These are phyloP conservation scores for Opeltia flavorubescens DNA, from an alignment of 495 filamentous ascomycete genomes.

Conservation along the genomic window DNA sequence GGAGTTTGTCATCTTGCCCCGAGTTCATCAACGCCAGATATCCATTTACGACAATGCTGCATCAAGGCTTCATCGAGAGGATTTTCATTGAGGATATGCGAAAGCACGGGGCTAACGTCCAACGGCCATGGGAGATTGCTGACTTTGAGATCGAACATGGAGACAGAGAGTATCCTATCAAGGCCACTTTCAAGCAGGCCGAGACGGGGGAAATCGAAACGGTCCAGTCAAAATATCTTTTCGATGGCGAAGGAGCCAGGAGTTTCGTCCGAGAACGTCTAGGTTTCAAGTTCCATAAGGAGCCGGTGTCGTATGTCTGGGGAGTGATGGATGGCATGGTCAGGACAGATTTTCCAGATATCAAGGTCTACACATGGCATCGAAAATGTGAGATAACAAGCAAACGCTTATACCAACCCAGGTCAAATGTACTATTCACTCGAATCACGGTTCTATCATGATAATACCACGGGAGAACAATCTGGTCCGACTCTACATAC, in stretches of 20 bases:
- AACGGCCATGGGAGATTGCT: conserved; percentile 48
- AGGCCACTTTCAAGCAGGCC: conserved; percentile 60
- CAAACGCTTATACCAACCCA: conserved; percentile 19
- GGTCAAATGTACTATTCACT: conserved; percentile 78
- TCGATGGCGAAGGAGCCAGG: conserved; percentile 50
- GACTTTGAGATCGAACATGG: conserved; percentile 45
- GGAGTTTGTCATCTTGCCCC: conserved; percentile 49
- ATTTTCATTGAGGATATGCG: conserved; percentile 50
- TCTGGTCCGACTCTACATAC: conserved; percentile 63
- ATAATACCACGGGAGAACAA: conserved; percentile 61
- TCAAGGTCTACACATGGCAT: conserved; percentile 21
- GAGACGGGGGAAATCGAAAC: conserved; percentile 57
- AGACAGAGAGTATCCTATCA: conserved; percentile 41
- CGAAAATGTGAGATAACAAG: neutral
- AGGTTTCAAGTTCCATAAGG: conserved; percentile 46
- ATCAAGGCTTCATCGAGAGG: conserved; percentile 52
- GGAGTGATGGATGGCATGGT: conserved; percentile 77
- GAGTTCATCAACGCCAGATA: conserved; percentile 53
- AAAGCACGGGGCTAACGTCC: conserved; percentile 41
- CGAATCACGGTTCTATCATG: conserved; percentile 46
- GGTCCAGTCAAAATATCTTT: conserved; percentile 49
- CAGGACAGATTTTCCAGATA: conserved; percentile 57
- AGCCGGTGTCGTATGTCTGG: conserved; percentile 54
- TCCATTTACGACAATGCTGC: conserved; percentile 49
- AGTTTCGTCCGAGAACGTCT: conserved; percentile 48